These are phyloP conservation scores for Vaccinium myrtillus DNA, from an alignment of 148 eudicot species.

Conservation along the genomic window DNA sequence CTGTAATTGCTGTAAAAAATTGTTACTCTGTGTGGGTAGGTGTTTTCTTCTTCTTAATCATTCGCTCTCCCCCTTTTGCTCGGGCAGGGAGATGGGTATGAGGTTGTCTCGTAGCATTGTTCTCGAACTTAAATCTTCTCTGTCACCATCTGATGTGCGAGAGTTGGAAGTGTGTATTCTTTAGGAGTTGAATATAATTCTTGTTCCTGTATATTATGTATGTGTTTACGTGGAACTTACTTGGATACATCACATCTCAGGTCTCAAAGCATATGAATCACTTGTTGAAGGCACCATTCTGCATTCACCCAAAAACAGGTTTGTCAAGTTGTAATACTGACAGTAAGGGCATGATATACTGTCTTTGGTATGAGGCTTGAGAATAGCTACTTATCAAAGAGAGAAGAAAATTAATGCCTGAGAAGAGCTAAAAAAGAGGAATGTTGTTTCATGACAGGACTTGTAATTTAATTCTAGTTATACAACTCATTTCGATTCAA, in stretches of 20 bases:
- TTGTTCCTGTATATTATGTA: neutral
- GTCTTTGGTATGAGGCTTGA: neutral
- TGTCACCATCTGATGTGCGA: neutral
- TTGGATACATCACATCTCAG: conserved; percentile 37
- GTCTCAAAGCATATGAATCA: conserved; percentile 96
- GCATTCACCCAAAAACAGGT: conserved; percentile 98
- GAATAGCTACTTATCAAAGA: neutral
- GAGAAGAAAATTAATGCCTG: neutral
- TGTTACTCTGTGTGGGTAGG: neutral
- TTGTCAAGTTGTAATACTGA: conserved; percentile 13
- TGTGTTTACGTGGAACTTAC: conserved; percentile 1
- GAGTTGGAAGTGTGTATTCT: neutral
- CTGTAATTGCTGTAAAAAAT: neutral
- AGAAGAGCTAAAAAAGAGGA: neutral
- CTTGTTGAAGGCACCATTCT: conserved; percentile 92
- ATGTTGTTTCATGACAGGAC: neutral
- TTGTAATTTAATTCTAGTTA: neutral
- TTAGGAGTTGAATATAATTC: neutral
- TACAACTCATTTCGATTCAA: neutral
- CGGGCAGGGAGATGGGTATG: too few species aligned
- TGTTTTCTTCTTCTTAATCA: neutral
- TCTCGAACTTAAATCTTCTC: too few species aligned
- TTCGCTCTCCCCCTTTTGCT: too few species aligned
- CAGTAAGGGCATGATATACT: neutral
- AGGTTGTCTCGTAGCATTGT: too few species aligned